These are phyloP conservation scores for Oryza coarctata DNA, from an alignment of 176 grass and related monocot species.

Conservation along the genomic window DNA sequence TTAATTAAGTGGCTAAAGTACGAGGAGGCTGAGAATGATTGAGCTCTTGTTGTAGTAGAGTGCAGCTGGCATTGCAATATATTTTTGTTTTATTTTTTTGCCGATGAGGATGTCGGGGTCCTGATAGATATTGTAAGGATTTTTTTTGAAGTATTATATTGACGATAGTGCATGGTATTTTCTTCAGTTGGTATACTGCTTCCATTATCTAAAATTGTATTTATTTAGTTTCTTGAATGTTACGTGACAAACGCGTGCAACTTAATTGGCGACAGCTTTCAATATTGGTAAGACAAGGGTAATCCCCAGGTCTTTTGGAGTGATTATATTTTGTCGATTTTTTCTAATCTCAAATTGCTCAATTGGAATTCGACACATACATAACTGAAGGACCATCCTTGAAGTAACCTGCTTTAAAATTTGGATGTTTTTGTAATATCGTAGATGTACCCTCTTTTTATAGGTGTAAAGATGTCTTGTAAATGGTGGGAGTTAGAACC, in stretches of 20 bases:
- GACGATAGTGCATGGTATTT: background rate
- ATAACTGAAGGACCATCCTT: background rate
- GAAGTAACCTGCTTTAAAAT: background rate
- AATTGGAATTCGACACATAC: background rate
- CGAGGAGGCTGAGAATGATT: constrained; percentile 40
- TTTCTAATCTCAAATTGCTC: background rate
- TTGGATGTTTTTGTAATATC: background rate
- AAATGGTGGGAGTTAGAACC: background rate
- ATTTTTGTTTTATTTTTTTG: background rate
- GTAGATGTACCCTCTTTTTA: background rate
- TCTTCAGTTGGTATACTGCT: background rate
- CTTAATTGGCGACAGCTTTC: background rate
- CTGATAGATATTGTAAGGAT: background rate
- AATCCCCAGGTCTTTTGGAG: background rate
- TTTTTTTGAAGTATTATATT: background rate
- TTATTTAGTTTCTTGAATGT: background rate
- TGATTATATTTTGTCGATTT: background rate
- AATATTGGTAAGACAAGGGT: background rate
- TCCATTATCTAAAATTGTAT: background rate
- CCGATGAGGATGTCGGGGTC: background rate
- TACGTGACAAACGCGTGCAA: background rate
- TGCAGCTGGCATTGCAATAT: constrained; percentile 19
- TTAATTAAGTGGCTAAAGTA: constrained; percentile 35
- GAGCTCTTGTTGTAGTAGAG: background rate
- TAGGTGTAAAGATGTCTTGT: background rate